Conservation (phyloP, 306 rosid species). For the Vigna reflexopilosa region DNA sequence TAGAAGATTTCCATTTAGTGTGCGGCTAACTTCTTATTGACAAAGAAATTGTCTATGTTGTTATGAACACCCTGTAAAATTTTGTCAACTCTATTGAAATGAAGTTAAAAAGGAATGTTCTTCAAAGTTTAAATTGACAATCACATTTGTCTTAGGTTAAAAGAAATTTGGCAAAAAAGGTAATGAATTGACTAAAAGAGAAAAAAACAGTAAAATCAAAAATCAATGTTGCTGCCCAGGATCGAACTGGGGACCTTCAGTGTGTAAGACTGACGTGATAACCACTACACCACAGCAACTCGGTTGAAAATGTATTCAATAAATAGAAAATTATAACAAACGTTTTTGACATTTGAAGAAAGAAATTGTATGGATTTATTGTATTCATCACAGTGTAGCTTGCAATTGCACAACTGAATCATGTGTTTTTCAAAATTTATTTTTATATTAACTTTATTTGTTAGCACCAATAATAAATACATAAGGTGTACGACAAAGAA, state of each 20-base stretch:
- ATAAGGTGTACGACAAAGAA: neutral
- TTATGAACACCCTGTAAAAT: neutral
- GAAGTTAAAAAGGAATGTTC: no score
- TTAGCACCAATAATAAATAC: neutral
- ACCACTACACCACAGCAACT: conserved; percentile 66
- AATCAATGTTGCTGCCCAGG: conserved; percentile 56
- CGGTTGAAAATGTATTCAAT: fast-evolving
- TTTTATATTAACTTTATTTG: neutral
- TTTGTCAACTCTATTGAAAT: neutral
- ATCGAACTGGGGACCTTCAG: conserved; percentile 68
- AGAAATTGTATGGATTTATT: no score
- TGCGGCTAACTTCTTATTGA: neutral
- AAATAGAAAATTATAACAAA: fast-evolving
- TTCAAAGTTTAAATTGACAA: no score
- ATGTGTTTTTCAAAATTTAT: neutral
- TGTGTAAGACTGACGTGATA: conserved; percentile 63
- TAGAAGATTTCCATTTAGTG: conserved; percentile 9
- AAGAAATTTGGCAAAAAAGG: neutral
- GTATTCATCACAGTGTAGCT: no score
- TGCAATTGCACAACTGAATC: neutral
- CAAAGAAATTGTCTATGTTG: neutral
- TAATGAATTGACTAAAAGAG: no score
- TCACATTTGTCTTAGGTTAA: no score
- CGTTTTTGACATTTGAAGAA: no score
- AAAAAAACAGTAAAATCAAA: neutral